phyloP scores from a whole-genome alignment of 257 asterid genomes.

The Ligustrum vulgare region DNA sequence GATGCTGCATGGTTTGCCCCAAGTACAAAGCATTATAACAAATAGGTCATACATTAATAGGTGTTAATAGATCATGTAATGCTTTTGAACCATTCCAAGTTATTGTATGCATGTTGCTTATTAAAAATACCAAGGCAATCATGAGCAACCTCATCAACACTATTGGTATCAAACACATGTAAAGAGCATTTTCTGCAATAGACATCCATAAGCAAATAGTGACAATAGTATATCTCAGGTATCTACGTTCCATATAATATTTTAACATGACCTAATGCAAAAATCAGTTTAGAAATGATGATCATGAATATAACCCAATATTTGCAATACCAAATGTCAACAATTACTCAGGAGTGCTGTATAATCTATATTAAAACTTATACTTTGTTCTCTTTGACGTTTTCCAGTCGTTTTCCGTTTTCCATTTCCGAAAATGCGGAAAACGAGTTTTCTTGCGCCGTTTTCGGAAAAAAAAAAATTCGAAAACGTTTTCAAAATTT shows the following conservation, averaged over 20 bases:
- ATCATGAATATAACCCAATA: neutral
- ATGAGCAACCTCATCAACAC: neutral
- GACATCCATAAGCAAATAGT: neutral
- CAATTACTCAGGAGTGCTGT: neutral
- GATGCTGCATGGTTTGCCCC: neutral
- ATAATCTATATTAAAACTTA: neutral
- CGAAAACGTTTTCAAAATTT: too few relatives aligned
- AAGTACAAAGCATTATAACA: neutral
- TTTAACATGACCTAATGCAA: neutral
- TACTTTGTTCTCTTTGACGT: too few relatives aligned
- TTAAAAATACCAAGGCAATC: slow-evolving; percentile 5
- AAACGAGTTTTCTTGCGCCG: too few relatives aligned
- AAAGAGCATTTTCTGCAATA: neutral
- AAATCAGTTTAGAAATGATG: neutral
- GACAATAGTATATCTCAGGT: neutral
- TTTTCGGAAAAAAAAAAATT: too few relatives aligned
- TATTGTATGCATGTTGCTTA: neutral
- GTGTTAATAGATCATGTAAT: neutral
- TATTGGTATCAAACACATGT: neutral
- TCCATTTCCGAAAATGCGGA: too few relatives aligned
- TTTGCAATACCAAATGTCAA: neutral
- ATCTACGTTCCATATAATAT: neutral
- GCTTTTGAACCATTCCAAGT: neutral
- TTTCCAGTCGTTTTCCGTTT: too few relatives aligned
- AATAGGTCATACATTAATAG: neutral